These are phyloP conservation scores for Daldinia eschscholtzii DNA, from an alignment of 2,329 filamentous ascomycete genomes.

Conservation along the genomic window DNA sequence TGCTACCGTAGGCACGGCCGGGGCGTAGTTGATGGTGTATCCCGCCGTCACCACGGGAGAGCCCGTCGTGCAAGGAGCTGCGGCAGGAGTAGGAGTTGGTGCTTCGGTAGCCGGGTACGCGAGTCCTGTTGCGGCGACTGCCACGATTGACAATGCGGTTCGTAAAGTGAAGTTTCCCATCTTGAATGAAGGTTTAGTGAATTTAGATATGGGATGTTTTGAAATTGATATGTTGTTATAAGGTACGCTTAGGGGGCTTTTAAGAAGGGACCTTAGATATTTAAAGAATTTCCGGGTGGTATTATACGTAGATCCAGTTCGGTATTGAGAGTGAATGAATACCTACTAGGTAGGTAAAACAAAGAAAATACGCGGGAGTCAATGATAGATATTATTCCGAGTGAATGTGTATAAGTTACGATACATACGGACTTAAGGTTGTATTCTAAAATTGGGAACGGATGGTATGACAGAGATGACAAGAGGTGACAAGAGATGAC, in stretches of 20 bases:
- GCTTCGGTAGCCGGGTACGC: slow-evolving; percentile 31
- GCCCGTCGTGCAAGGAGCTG: slow-evolving; percentile 47
- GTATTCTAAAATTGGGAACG: slow-evolving; percentile 34
- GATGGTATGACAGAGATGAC: slow-evolving; percentile 31
- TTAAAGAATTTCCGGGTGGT: not conserved
- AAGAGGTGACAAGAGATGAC: slow-evolving; percentile 24
- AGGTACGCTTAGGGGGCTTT: not conserved
- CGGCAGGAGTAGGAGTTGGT: slow-evolving; percentile 15
- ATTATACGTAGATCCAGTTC: slow-evolving; percentile 3
- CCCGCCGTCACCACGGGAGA: slow-evolving; percentile 47
- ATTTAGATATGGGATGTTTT: not conserved
- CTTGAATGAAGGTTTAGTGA: not conserved
- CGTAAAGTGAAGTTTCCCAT: slow-evolving; percentile 29
- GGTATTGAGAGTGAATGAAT: too few relatives aligned
- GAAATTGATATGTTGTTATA: not conserved
- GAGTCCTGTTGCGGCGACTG: slow-evolving; percentile 30
- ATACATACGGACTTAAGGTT: too few relatives aligned
- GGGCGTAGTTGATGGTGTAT: slow-evolving; percentile 51
- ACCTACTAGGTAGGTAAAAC: slow-evolving; percentile 14
- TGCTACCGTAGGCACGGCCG: slow-evolving; percentile 42
- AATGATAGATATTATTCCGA: slow-evolving; percentile 33
- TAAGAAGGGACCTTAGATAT: not conserved
- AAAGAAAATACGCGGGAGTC: not conserved
- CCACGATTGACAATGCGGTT: slow-evolving; percentile 17
- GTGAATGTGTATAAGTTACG: slow-evolving; percentile 16